Base-by-base conservation (phyloP, 495 filamentous ascomycete genomes). In the Parachaetomium inaequale region DNA sequence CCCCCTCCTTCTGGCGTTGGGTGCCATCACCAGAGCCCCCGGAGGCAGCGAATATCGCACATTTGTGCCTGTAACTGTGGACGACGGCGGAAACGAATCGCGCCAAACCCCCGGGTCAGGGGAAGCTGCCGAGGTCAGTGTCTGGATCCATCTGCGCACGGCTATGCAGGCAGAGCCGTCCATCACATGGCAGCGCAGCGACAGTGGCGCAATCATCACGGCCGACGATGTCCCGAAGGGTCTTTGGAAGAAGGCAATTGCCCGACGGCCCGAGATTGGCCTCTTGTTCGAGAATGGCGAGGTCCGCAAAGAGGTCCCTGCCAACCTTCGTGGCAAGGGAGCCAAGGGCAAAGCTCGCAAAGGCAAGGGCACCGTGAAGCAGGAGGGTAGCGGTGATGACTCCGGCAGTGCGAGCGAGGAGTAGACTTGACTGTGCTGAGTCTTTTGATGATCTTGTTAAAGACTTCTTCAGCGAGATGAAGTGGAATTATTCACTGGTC, bases 221-320 rank as follows among this genome's bases (percentile, higher is more conserved):
- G 42, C 66, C 2, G 70, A 73, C 49, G 68, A 73, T 42, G 62
- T 75, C 17, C 72, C 72, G 28, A 70, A 67, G 66, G 63, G 26
- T 15, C 55, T 74, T 43, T 75, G 73, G 73, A 71, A 70, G 65
- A 74, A 72, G 66, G 72, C 72, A 0, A 66, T 73, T 26, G 73
- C 72, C 3, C 64, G 73, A 15, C 68, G 72, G 7, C 70, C 72
- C 0, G 73, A 74, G 51, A 63, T 75, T 15, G 73, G 73, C 3
- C 14, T 72, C 31, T 56, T 75, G 42, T 72, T 74, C 54, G 73
- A 75, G 66, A 68, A 72, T 34, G 73, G 73, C 6, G 60, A 70
- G 56, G 68, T 78, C 15, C 68, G 70, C 38, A 80, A 80, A 65
- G 77, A 80, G 49, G 66, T 80, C 5, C 78, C 78, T 0, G 70